Percentiles rank a stretch among this genome's conserved stretches.
Conservation (phyloP, 2,329 filamentous ascomycete genomes). For the Blastomyces emzantsi region DNA sequence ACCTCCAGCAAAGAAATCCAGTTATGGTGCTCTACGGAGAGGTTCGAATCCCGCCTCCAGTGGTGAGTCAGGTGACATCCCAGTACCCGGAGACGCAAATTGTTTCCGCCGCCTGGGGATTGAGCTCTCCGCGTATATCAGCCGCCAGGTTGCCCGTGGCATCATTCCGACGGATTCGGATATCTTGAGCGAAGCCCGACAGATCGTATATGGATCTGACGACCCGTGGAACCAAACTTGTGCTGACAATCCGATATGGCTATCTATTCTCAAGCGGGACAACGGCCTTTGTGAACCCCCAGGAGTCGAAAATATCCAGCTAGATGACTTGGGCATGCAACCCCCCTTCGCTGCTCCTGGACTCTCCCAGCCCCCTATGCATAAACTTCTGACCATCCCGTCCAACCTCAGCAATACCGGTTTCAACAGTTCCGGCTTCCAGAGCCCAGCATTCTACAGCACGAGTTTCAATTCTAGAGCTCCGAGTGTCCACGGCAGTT, state of each 20-base stretch:
- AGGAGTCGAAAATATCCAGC: constrained; percentile 27
- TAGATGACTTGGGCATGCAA: constrained; percentile 34
- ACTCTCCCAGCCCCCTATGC: constrained; percentile 26
- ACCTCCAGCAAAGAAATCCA: constrained; percentile 1
- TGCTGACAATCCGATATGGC: constrained; percentile 40
- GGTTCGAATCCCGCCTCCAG: background rate
- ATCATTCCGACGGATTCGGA: constrained; percentile 28
- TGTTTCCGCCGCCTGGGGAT: constrained; percentile 35
- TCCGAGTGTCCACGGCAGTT: constrained; percentile 25
- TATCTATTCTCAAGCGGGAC: constrained; percentile 38
- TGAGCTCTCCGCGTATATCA: constrained; percentile 34
- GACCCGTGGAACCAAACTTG: constrained; percentile 35
- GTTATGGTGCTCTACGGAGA: background rate
- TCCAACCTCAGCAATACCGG: constrained; percentile 20
- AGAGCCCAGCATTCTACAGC: constrained; percentile 25
- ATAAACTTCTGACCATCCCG: constrained; percentile 20
- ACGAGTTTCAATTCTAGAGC: constrained; percentile 29
- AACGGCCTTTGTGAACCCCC: constrained; percentile 29
- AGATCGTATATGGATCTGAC: constrained; percentile 24
- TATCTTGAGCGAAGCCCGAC: constrained; percentile 25
- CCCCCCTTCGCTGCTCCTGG: constrained; percentile 36
- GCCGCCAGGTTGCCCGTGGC: constrained; percentile 27
- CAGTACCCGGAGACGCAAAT: constrained; percentile 30
- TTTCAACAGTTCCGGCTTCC: constrained; percentile 25
- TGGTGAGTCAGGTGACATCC: constrained; percentile 15